These are phyloP conservation scores for Clitopilus hobsonii DNA, from an alignment of 768 basidiomycete genomes.

Conservation along the genomic window DNA sequence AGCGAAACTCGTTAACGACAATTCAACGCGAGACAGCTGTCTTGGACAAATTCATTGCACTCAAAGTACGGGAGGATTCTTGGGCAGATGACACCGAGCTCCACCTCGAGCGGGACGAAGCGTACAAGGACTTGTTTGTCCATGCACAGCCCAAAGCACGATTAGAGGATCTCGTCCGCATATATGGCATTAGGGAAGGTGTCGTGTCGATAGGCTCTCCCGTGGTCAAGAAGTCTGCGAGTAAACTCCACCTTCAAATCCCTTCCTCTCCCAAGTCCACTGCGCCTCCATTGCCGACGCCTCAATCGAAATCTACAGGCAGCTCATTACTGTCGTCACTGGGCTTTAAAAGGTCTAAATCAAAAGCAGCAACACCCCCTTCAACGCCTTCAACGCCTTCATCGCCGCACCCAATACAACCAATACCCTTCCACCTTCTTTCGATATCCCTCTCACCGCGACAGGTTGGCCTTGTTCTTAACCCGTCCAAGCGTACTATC, in stretches of 20 bases:
- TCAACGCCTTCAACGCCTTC: background rate
- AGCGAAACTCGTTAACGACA: slow-evolving; percentile 28
- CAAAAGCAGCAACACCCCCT: slow-evolving; percentile 1
- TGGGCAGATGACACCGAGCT: slow-evolving; percentile 70
- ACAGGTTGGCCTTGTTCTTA: slow-evolving; percentile 33
- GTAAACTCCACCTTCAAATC: slow-evolving; percentile 2
- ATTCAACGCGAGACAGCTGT: slow-evolving; percentile 70
- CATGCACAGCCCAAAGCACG: slow-evolving; percentile 69
- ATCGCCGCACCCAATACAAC: slow-evolving; percentile 9
- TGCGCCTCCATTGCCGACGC: slow-evolving; percentile 4
- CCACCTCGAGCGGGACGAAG: slow-evolving; percentile 71
- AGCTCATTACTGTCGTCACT: slow-evolving; percentile 9
- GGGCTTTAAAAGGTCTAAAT: slow-evolving; percentile 6
- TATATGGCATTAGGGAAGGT: slow-evolving; percentile 35
- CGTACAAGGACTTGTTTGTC: slow-evolving; percentile 77
- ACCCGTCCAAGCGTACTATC: slow-evolving; percentile 42
- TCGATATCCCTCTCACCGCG: slow-evolving; percentile 39
- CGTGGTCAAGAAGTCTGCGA: background rate
- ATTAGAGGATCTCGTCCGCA: slow-evolving; percentile 68
- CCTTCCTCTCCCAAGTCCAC: slow-evolving; percentile 1
- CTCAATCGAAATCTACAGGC: background rate
- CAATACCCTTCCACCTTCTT: slow-evolving; percentile 33
- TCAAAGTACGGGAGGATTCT: slow-evolving; percentile 78
- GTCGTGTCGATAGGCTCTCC: slow-evolving; percentile 25
- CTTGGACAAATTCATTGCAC: slow-evolving; percentile 74